Base-by-base conservation (phyloP, 169 alveolate genomes). In the Cryptosporidium meleagridis region DNA sequence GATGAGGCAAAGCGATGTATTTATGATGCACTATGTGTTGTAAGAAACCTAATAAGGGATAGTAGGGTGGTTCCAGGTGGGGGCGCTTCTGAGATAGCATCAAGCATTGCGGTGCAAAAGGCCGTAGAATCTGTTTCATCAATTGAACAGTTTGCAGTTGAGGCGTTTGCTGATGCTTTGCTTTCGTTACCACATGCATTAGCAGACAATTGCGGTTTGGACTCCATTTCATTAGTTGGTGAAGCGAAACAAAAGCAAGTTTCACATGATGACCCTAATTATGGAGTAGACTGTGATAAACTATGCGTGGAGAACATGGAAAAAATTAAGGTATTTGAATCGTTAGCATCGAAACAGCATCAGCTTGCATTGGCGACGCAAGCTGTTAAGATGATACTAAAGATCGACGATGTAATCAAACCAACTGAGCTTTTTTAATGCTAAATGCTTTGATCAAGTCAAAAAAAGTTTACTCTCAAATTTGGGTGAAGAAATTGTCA, bases 1-100 rank as follows among this genome's bases (percentile, higher is more conserved):
- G 99, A 97, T 69, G 99, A 98, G 93, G 99, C 99, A 33, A 97
- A 96, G 91, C 94, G 99, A 87, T 97, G 99, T 86, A 95, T 98
- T 68, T 99, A 98, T 93, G 99, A 98, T 93, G 99, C 99, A 31
- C 91, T 98, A 41, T 98, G 99, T 94, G 98, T 98, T 23, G 99
- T 98, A 14, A 95, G 99, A 85, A 96, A 95, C 67, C 91, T 95
- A 92, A 87, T 94, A 31, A 92, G 92, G 48, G 95, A 94, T 71
- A 59, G 70, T 48, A 29, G 87, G 7, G 96, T 98, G 4, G 97
- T 98, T 26, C 97, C 98, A 31, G 99, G 99, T 23, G 99, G 99
- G 2, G 99, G 99, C 8, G 97, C 99, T 7, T 94, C 99, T 39
- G 99, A 98, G 92, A 96, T 98, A 21, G 97, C 99, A 62, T 97